Evolutionary conservation across 352 stramenopile genomes (phyloP), one percentile per base, ranked within the genome.

Genomic region (Phytophthora pistaciae): DNA sequence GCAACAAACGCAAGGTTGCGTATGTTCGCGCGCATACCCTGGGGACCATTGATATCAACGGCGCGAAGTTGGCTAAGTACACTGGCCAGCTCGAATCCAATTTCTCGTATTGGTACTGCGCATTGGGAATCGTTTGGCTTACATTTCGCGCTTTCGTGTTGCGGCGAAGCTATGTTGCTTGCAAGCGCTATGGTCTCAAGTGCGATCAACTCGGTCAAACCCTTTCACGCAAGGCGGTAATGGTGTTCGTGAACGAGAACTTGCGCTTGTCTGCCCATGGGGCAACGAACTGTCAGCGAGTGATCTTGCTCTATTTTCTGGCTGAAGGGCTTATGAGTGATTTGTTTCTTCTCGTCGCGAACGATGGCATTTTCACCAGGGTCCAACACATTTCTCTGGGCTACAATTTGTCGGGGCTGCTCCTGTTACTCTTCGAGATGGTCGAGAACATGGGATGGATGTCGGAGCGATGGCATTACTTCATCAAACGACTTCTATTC

Each of bases 381-480:
- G 21, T 72, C 8, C 68, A 71, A 42, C 71, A 75, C 40, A 66
- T 64, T 14, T 71, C 62, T 33, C 44, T 75, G 5, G 57, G 63
- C 46, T 75, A 72, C 44, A 75, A 75, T 33, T 29, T 75, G 9
- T 72, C 68, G 25, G 67, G 63, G 25, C 21, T 75, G 16, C 57
- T 72, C 1, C 58, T 64, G n/a, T 21, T 75, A 4, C 18, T 72
- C 5, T 72, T 70, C 36, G 68, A 72, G 33, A 68, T 75, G 16
- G 11, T 75, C n/a, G 68, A 75, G 33, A 64, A 54, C 0, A 65
- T 40, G 31, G 16, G 21, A 0, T 72, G 40, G 53, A 33, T 69
- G 52, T 31, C 33, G 13, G 23, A 60, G 20, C 48, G 10, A 6
- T 40, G 20, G 14, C 36, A 36, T 18, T 3, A 57, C 16, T 25